Evolutionary conservation across 192 early-diverging fungal species (phyloP), one percentile per base, ranked within the genome.

Genomic region (Backusella parvicylindrica): DNA sequence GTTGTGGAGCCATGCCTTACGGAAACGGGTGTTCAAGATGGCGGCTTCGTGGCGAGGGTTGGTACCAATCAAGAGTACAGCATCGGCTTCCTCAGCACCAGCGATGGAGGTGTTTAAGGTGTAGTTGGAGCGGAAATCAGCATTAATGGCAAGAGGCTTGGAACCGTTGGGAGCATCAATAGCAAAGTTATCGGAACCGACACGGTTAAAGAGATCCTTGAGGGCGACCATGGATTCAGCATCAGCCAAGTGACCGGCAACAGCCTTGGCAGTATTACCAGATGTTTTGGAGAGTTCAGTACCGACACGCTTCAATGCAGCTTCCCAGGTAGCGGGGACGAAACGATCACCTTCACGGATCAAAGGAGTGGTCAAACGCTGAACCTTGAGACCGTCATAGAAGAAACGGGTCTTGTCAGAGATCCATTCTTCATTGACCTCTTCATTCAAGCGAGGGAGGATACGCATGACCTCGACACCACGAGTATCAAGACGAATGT

Each of bases 361-460:
- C 77, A 99, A 89, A 30, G 98, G 98, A 23, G 89, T 90, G 33
- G 96, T 98, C 70, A 99, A 87, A 71, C 98, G 88, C 86, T 99
- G 98, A 26, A 93, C 90, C 89, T 96, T 98, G 32, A 99, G 88
- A 64, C 98, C 98, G 81, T 99, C 98, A 77, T 89, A 95, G 50
- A 92, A 91, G 79, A 95, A 98, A 36, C 98, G 91, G 60, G 95
- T 96, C 89, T 97, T 98, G 89, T 99, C 98, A 11, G 95, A 95
- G 73, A 99, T 95, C 98, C 98, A 99, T 87, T 99, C 98, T 84
- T 97, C 94, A 84, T 99, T 99, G 81, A 99, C 86, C n/a, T 93
- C 95, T 75, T 99, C 98, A 85, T 99, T 99, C 73, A 96, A 86
- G 40, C 95, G 93, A 35, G 98, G 98, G 12, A 98, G 82, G 35